Evolutionary conservation across 163 green algal genomes (phyloP), one percentile per base, ranked within the genome.

Genomic region (Scenedesmus sp.): DNA sequence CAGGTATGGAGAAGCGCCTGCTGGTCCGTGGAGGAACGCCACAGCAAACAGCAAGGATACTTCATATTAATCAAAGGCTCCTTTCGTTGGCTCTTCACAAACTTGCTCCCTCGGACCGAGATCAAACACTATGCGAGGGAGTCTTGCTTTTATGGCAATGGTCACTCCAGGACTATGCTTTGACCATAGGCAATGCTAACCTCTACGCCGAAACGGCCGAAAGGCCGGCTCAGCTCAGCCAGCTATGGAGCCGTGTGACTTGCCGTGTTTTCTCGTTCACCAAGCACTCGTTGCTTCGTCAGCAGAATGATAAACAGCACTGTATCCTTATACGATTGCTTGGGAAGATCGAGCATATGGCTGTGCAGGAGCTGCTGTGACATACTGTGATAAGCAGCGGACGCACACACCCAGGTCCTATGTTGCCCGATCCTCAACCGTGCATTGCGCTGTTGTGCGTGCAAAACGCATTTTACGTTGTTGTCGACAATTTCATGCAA

Each of bases 31-130:
- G 70, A 79, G 4, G 23, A 6, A 52, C 6, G 6, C 52, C 2
- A 52, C 12, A 5, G 3, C 12, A 52, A 52, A 18, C 2, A 46
- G 8, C 52, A 7, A 7, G 8, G 13, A 52, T 8, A 46, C 3
- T 4, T 4, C 12, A 52, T 23, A n/a, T 12, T 52, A 0, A 52
- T 2, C 5, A 79, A 15, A 52, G 0, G 70, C 70, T 79, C 6
- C 3, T 52, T 5, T 79, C 23, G 13, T 79, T 15, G 4, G 23
- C 15, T 34, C 70, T 79, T 52, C 10, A 52, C 3, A 3, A n/a
- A 79, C 4, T 52, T 79, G 70, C 70, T 79, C 70, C 70, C 70
- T 79, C 20, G 70, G 70, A 79, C 70, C 70, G 70, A 79, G 70
- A 79, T 79, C 70, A 79, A 79, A 23, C 70, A 79, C 70, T 52